Evolutionary conservation across 768 basidiomycete species (phyloP).

Genomic region (Zangia roseola): DNA sequence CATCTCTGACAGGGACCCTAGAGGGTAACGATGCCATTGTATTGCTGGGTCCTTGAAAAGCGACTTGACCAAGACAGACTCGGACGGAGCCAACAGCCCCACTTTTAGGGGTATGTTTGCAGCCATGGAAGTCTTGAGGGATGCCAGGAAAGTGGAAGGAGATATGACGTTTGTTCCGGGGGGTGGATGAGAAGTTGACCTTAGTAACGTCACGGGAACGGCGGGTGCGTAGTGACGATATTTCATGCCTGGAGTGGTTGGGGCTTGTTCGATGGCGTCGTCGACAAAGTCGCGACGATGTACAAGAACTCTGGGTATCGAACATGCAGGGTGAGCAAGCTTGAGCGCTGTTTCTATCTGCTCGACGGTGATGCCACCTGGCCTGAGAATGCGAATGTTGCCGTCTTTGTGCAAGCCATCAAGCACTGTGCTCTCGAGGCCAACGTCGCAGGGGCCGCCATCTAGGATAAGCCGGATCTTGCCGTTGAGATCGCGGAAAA

Average conservation of each 20-base stretch:
- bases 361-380: conserved; percentile 92
- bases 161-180: conserved; percentile 29
- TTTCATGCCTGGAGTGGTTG: conserved; percentile 98
- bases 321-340: conserved; percentile 36
- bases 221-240: conserved; percentile 95
- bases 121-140: conserved; percentile 33
- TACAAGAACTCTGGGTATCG: conserved; percentile 65
- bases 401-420: conserved; percentile 81
- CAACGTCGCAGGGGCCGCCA: conserved; percentile 88
- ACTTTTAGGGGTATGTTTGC: conserved; percentile 38
- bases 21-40: conserved; percentile 54
- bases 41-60: conserved; percentile 36
- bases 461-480: conserved; percentile 81
- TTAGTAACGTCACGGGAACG: conserved; percentile 78
- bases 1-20: conserved; percentile 55
- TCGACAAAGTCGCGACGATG: conserved; percentile 78
- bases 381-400: conserved; percentile 77
- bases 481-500: conserved; percentile 71
- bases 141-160: conserved; percentile 40
- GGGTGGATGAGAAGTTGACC: conserved; percentile 48
- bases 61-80: conserved; percentile 42
- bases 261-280: conserved; percentile 65
- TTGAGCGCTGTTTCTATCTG: conserved; percentile 65
- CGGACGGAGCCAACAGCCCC: conserved; percentile 66
- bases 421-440: conserved; percentile 94